phyloP scores from a whole-genome alignment of 1,139 yeast species.

The Dujonia santamariae region DNA sequence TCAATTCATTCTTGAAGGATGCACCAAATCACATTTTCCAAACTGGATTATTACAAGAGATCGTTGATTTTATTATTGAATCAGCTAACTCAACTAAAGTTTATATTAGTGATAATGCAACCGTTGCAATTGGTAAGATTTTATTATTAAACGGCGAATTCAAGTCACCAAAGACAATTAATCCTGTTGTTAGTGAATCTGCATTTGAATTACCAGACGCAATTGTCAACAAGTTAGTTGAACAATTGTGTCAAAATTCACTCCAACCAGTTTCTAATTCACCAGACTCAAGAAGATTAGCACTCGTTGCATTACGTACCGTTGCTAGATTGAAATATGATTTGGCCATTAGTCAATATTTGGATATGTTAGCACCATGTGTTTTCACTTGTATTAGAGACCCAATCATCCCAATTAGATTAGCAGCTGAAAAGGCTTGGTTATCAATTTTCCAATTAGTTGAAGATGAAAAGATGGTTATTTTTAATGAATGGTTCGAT shows the following conservation, averaged over 20 bases:
- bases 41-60: constrained; percentile 45
- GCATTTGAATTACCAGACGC: constrained; percentile 37
- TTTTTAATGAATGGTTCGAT: constrained; percentile 61
- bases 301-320: constrained; percentile 75
- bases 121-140: constrained; percentile 81
- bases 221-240: constrained; percentile 31
- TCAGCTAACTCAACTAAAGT: constrained; percentile 46
- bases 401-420: constrained; percentile 79
- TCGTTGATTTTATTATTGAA: constrained; percentile 44
- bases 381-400: constrained; percentile 85
- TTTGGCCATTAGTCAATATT: constrained; percentile 45
- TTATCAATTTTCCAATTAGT: constrained; percentile 69
- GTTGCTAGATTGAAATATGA: constrained; percentile 61
- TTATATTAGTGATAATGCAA: constrained; percentile 76
- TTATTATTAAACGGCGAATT: constrained; percentile 48
- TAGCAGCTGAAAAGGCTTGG: constrained; percentile 93
- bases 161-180: constrained; percentile 33
- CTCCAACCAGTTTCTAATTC: constrained; percentile 59
- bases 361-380: constrained; percentile 63
- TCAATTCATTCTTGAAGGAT: constrained; percentile 78
- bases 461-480: constrained; percentile 58
- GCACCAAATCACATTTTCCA: constrained; percentile 62
- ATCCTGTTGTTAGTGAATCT: constrained; percentile 7
- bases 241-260: constrained; percentile 49
- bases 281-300: constrained; percentile 74